Evolutionary conservation across 768 basidiomycete species (phyloP).

Genomic region (Trametes punicea): DNA sequence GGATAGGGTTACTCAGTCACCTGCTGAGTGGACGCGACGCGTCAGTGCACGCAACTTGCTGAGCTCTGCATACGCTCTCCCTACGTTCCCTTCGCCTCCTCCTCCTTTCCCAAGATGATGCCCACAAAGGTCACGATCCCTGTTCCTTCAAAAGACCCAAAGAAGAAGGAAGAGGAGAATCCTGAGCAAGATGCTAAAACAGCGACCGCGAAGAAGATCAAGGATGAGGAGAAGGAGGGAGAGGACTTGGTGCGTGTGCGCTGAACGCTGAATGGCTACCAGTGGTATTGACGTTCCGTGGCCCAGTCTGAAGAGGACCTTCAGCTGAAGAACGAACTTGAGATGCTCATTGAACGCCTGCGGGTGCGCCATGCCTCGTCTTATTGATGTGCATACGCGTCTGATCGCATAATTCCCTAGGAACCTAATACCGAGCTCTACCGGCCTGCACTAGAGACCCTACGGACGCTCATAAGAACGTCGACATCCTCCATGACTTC

Average conservation of each 20-base stretch:
- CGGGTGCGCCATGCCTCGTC: slow-evolving; percentile 52
- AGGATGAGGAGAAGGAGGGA: slow-evolving; percentile 49
- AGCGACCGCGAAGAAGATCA: slow-evolving; percentile 29
- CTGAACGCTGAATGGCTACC: not conserved
- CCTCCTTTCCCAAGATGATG: slow-evolving; percentile 37
- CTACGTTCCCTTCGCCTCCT: slow-evolving; percentile 1
- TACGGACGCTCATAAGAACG: slow-evolving; percentile 90
- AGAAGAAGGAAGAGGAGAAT: slow-evolving; percentile 59
- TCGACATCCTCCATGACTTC: slow-evolving; percentile 99
- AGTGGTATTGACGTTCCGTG: not conserved
- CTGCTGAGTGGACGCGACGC: slow-evolving; percentile 20
- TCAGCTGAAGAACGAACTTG: slow-evolving; percentile 89
- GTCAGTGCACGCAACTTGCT: slow-evolving; percentile 13
- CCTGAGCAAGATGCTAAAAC: slow-evolving; percentile 50
- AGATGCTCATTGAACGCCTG: slow-evolving; percentile 93
- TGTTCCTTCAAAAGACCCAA: slow-evolving; percentile 72
- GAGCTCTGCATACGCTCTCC: slow-evolving; percentile 8
- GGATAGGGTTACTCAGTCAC: slow-evolving; percentile 1
- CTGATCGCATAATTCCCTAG: slow-evolving; percentile 44
- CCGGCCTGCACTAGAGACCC: slow-evolving; percentile 86
- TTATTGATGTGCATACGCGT: not conserved
- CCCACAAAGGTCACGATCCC: slow-evolving; percentile 51
- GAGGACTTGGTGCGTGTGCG: slow-evolving; percentile 68
- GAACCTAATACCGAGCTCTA: slow-evolving; percentile 86
- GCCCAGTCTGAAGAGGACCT: slow-evolving; percentile 90